Percentiles rank a stretch among this genome's conserved stretches.
phyloP scores from a whole-genome alignment of 176 grass and related monocot species.

The Triticum monococcum region DNA sequence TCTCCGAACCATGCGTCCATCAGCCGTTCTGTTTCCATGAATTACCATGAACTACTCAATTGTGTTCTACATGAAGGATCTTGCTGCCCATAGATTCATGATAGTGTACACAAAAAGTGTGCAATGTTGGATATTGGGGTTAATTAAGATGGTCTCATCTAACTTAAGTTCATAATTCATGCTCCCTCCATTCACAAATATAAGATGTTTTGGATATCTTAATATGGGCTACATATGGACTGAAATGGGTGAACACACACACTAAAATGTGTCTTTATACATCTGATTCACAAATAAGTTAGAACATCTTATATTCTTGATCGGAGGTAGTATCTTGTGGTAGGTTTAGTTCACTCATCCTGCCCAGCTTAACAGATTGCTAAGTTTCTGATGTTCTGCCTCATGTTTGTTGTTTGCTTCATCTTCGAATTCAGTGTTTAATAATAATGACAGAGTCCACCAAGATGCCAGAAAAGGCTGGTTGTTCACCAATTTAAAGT shows the following conservation, averaged over 20 bases:
- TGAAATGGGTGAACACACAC: no score
- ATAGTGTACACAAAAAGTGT: not conserved
- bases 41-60: not conserved
- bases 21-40: not conserved
- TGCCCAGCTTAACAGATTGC: not conserved
- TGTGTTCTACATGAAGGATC: not conserved
- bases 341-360: not conserved
- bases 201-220: no score
- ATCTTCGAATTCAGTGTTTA: not conserved
- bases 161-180: not conserved
- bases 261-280: no score
- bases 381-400: not conserved
- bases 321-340: not conserved
- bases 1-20: not conserved
- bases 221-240: no score
- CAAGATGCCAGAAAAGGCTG: not conserved
- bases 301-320: no score
- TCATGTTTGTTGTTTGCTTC: not conserved
- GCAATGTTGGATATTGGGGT: not conserved
- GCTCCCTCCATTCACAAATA: no score
- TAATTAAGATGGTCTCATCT: not conserved
- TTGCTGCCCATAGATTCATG: not conserved
- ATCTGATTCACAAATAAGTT: no score
- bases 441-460: not conserved
- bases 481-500: not conserved